Evolutionary conservation across 805 yeast genomes (phyloP), one percentile per base, ranked within the genome.

Genomic region (Tetrapisispora arboricola): DNA sequence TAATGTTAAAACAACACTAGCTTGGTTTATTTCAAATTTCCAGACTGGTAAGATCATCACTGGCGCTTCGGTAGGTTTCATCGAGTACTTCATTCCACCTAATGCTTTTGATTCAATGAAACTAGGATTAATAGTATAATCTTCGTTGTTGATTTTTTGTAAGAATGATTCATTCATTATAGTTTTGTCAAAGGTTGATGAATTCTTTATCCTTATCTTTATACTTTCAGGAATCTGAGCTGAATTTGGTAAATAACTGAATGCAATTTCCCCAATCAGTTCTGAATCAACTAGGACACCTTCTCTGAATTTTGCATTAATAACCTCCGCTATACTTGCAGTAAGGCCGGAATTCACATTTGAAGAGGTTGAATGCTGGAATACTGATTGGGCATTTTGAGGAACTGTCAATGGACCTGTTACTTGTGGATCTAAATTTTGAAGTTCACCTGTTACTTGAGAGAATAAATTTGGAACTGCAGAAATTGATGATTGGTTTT

Each of bases 1-100:
- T 46, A 85, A 63, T 16, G 81, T 77, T 43, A 90, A 69, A 64
- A 88, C 83, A 43, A 90, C 81, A 49, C 94, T 80, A 1, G 96
- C 79, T 64, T 87, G 95, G 41, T 72, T 79, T 16, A 72, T 71
- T 59, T 88, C 96, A 56, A 81, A 82, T 55, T 87, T 82, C 97
- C 97, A 92, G 34, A 81, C 75, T 32, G 95, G 96, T 30, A 77
- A 70, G 36, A 90, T 70, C 22, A 74, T 60, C 20, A 90, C 61
- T 11, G 97, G 96, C 9, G 80, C 75, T 13, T 64, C 58, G 43
- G 68, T 64, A 41, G 68, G 64, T 32, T 71, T 70, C 38, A 75
- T 55, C 57, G 80, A 69, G 57, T 88, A 90, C 58, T 84, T 84
- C 50, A 88, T 64, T 0, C 88, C 95, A 21, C 94, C 94, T 28